Evolutionary conservation across 2,329 filamentous ascomycete genomes (phyloP), one percentile per base, ranked within the genome.

Genomic region (Hymenotorrendiella dingleyae): DNA sequence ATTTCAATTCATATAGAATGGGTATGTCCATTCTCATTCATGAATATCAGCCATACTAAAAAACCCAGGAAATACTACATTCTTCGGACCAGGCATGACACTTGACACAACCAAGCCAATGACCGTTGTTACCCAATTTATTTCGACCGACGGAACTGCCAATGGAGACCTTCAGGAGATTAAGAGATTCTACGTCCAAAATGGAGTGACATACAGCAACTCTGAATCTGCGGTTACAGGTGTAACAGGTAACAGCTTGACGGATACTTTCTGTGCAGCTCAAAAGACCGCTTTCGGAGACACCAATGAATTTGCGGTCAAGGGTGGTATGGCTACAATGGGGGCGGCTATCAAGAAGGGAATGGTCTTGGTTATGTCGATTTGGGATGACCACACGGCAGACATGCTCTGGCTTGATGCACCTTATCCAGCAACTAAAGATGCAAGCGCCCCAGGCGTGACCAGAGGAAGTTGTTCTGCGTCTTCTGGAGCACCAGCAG

Each of bases 391-490:
- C 48, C 75, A 85, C 63, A 63, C 72, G 45, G 67, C 75, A 56
- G 72, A 82, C 66, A 87, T 87, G 82, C 73, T 83, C 55, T 88
- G 84, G 84, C 74, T 88, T 56, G 83, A 88, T 69, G 76, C 75
- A 49, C 73, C 68, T 61, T 84, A 76, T 70, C 82, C 82, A 48
- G 65, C 69, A 48, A 56, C 60, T 43, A 62, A 54, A 26, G 58
- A 65, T 49, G 57, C 66, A 28, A 67, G 65, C 47, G 51, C 49
- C 3, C 67, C 68, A 36, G 78, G 78, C 56, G 65, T 70, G 49
- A 62, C 65, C 33, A 73, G 78, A 56, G 79, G 79, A 45, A 64
- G 66, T 27, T 83, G 79, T 63, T 45, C 67, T 26, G 67, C 67
- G 43, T 62, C 57, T 53, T 75, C 74, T 21, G 78, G 78, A 35